These are phyloP conservation scores for Ophiocordyceps camponoti-floridani DNA, from an alignment of 2,329 filamentous ascomycete species.

Conservation along the genomic window DNA sequence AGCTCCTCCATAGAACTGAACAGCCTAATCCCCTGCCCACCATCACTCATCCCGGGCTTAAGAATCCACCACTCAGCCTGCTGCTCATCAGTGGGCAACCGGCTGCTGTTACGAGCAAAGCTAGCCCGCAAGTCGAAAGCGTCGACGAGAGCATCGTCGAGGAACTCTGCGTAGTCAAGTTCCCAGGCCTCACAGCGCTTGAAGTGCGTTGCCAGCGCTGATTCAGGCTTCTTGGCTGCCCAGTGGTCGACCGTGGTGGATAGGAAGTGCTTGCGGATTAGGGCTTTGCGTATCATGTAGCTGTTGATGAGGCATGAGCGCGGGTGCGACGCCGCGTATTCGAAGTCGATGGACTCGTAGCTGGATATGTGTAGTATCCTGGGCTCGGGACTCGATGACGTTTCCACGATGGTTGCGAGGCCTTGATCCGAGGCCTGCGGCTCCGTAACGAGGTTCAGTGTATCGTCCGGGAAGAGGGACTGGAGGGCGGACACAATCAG, in stretches of 20 bases:
- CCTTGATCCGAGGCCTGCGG: constrained; percentile 8
- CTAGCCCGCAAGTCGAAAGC: constrained; percentile 74
- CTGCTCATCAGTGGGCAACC: constrained; percentile 3
- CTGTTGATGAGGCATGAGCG: constrained; percentile 57
- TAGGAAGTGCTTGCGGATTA: constrained; percentile 93
- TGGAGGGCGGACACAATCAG: constrained; percentile 60
- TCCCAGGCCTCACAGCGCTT: constrained; percentile 75
- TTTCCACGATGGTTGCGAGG: constrained; percentile 9
- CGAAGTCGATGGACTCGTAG: constrained; percentile 81
- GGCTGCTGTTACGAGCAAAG: constrained; percentile 42
- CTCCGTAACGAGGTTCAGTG: constrained; percentile 37
- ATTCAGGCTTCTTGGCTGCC: constrained; percentile 65
- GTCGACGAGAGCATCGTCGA: constrained; percentile 84
- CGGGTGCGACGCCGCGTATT: constrained; percentile 46
- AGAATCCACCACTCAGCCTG: constrained; percentile 84
- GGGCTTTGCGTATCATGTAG: constrained; percentile 87
- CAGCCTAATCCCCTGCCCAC: constrained; percentile 79
- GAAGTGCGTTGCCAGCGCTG: constrained; percentile 50
- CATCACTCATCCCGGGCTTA: constrained; percentile 94
- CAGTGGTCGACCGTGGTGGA: constrained; percentile 70
- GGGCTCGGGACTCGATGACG: constrained; percentile 16
- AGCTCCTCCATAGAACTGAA: constrained; percentile 76
- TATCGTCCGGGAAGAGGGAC: constrained; percentile 34
- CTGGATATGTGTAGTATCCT: constrained; percentile 59
- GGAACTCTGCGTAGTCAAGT: constrained; percentile 88